Evolutionary conservation across 805 yeast species (phyloP).

Genomic region (Grigorovia jiainica): DNA sequence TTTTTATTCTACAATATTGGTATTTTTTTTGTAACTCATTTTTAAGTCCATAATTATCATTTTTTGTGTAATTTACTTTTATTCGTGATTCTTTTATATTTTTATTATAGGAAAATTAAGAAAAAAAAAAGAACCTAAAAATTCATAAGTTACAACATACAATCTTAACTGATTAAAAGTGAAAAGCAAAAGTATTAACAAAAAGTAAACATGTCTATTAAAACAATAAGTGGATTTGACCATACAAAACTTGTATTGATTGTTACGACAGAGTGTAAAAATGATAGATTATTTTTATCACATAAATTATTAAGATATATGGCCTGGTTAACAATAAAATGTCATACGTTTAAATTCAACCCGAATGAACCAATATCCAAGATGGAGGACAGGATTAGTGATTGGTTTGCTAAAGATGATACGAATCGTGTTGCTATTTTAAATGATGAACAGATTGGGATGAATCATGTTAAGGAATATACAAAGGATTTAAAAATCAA

Average conservation of each 20-base stretch:
- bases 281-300: constrained; percentile 1
- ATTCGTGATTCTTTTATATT: too few species aligned
- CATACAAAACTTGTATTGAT: constrained; percentile 1
- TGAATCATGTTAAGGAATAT: constrained; percentile 56
- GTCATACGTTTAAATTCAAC: constrained; percentile 88
- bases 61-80: too few species aligned
- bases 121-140: neutral
- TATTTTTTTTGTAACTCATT: too few species aligned
- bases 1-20: too few species aligned
- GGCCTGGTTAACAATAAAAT: constrained; percentile 81
- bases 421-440: constrained; percentile 79
- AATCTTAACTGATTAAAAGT: too few species aligned
- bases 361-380: constrained; percentile 46
- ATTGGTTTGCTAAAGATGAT: constrained; percentile 71
- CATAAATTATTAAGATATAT: constrained; percentile 45
- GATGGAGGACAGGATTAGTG: constrained; percentile 71
- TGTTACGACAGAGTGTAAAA: neutral
- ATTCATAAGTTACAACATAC: neutral
- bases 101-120: neutral
- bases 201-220: constrained; percentile 1
- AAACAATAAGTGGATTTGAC: neutral
- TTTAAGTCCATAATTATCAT: neutral
- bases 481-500: constrained; percentile 51
- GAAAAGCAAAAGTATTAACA: constrained; percentile 1
- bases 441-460: constrained; percentile 86